Evolutionary conservation across 192 early-diverging fungal species (phyloP), one percentile per base, ranked within the genome.

Genomic region (Gigaspora rosea): DNA sequence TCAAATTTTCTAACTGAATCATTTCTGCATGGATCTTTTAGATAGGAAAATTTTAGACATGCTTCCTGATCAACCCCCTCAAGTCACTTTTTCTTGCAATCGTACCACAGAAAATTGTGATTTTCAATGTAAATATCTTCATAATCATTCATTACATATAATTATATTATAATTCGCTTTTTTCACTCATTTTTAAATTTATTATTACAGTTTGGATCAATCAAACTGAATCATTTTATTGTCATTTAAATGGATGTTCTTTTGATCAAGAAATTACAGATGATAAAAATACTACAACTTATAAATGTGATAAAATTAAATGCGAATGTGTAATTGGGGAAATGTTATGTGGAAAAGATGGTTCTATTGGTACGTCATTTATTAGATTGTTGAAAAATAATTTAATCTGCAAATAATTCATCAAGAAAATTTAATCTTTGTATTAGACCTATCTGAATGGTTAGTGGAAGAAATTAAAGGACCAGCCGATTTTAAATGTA

Each of bases 161-260:
- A 4, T 18, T 56, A 56, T 56, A 16, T 56, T 13, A 56, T 5
- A 18, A n/a, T 18, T 56, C 18, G 5, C 27, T 54, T 56, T 18
- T 12, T 56, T 56, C 52, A n/a, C 12, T 56, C 18, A 10, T 56
- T 13, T 5, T 56, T 56, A 4, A 4, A 1, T 27, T 22, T 59
- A 2, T 27, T 59, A 15, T 36, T 7, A 47, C 61, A 89, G 88
- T 97, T 78, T 97, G 96, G 96, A 89, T 92, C 7, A 93, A 88
- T 56, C 87, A 92, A 57, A 85, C 86, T 41, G 94, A 97, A 78
- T 93, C 94, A n/a, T 97, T 97, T 83, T 97, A 91, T 79, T 97
- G 96, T 80, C 84, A 91, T 63, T 80, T 97, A 46, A 84, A 89
- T 69, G 84, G 91, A n/a, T 97, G 96, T 78, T 63, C 79, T 4